Evolutionary conservation across 2,329 filamentous ascomycete genomes (phyloP).

Genomic region (Pezicula rhizophila): DNA sequence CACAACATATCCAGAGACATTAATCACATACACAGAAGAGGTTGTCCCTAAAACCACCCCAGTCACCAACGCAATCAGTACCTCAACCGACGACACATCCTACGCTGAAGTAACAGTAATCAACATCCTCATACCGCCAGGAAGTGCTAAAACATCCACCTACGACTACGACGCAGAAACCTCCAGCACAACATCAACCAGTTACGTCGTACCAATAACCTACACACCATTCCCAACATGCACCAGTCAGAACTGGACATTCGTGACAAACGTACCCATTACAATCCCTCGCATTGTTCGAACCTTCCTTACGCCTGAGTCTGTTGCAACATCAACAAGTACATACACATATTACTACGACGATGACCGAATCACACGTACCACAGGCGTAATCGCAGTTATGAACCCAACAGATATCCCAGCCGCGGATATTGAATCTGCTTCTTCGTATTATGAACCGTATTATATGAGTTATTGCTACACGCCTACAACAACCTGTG

Average conservation of each 20-base stretch:
- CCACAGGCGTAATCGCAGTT: constrained; percentile 6
- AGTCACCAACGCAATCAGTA: constrained; percentile 2
- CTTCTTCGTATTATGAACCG: constrained; percentile 6
- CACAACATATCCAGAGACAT: not conserved
- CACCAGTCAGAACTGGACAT: constrained; percentile 12
- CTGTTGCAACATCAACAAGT: constrained; percentile 1
- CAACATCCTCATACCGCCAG: constrained; percentile 5
- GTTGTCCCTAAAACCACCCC: constrained; percentile 6
- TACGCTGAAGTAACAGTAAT: constrained; percentile 11
- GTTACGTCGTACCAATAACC: constrained; percentile 10
- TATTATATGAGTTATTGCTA: constrained; percentile 9
- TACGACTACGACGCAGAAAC: not conserved
- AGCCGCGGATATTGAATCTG: constrained; percentile 5
- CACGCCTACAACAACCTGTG: constrained; percentile 10
- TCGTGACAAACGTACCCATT: constrained; percentile 12
- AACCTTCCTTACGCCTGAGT: constrained; percentile 2
- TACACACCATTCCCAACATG: constrained; percentile 12
- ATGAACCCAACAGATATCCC: constrained; percentile 11
- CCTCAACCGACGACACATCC: constrained; percentile 3
- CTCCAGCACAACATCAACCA: not conserved
- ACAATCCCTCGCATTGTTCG: constrained; percentile 8
- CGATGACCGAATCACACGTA: not conserved
- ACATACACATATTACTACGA: constrained; percentile 6
- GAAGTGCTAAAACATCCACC: not conserved
- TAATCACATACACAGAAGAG: constrained; percentile 6